Conservation (phyloP, 2,329 filamentous ascomycete genomes). For the Trichoderma sp. region DNA sequence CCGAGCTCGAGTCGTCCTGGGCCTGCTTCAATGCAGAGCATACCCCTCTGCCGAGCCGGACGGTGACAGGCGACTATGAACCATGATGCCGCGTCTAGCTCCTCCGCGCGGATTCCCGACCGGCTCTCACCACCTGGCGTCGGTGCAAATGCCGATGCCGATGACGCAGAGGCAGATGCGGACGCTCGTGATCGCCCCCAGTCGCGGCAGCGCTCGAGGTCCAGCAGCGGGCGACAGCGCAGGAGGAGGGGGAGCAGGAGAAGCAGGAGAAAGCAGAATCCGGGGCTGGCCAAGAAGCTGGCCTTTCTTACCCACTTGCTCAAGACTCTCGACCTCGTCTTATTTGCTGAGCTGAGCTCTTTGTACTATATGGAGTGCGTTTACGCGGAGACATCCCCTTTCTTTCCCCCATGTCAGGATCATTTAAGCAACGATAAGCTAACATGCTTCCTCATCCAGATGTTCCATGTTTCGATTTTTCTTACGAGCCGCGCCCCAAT, state of each 20-base stretch:
- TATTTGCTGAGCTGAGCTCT: slow-evolving; percentile 63
- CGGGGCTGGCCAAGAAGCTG: slow-evolving; percentile 55
- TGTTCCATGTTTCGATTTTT: slow-evolving; percentile 64
- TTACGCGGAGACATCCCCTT: not conserved
- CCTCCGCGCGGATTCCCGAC: slow-evolving; percentile 36
- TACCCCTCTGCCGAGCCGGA: slow-evolving; percentile 30
- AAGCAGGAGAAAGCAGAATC: slow-evolving; percentile 39
- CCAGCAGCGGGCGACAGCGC: slow-evolving; percentile 32
- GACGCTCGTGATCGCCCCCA: slow-evolving; percentile 10
- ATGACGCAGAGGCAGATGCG: slow-evolving; percentile 2
- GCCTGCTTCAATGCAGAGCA: slow-evolving; percentile 22
- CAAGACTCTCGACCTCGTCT: slow-evolving; percentile 59
- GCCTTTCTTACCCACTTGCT: slow-evolving; percentile 61
- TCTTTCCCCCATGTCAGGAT: not conserved
- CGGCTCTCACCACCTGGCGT: slow-evolving; percentile 19
- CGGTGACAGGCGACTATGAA: slow-evolving; percentile 47
- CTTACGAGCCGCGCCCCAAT: slow-evolving; percentile 58
- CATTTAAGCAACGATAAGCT: not conserved
- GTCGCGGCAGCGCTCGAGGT: slow-evolving; percentile 22
- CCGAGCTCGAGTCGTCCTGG: not conserved
- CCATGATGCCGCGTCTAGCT: slow-evolving; percentile 48
- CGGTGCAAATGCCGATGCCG: slow-evolving; percentile 21
- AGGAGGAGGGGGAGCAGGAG: slow-evolving; percentile 39
- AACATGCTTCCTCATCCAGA: slow-evolving; percentile 37
- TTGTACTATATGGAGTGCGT: slow-evolving; percentile 68